Conservation (phyloP, 306 rosid species). For the Sechiopsis laciniata region DNA sequence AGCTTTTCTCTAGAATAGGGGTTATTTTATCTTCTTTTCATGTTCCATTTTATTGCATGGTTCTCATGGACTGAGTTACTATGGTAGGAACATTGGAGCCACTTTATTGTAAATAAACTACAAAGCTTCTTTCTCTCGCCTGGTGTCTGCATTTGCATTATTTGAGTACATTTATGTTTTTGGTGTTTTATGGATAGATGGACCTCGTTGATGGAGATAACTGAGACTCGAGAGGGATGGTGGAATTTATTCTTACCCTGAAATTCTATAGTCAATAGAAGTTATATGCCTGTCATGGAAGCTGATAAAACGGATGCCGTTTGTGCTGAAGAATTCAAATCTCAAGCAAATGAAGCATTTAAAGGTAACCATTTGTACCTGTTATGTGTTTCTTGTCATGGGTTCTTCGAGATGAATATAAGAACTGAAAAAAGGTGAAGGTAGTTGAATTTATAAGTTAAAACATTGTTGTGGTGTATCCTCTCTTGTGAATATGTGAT, state of each 20-base stretch:
- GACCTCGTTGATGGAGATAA: slow-evolving; percentile 16
- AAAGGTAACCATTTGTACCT: slow-evolving; percentile 42
- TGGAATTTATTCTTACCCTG: background rate
- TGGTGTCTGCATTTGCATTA: background rate
- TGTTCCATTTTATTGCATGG: background rate
- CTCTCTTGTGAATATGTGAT: background rate
- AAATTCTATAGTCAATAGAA: slow-evolving; percentile 18
- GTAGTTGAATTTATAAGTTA: background rate
- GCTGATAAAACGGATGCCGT: slow-evolving; percentile 39
- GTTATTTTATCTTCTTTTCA: background rate
- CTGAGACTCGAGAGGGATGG: slow-evolving; percentile 4
- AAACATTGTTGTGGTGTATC: background rate
- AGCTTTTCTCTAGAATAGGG: background rate
- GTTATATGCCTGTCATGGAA: slow-evolving; percentile 53
- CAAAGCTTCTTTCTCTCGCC: background rate
- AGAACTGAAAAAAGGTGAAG: background rate
- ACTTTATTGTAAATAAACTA: background rate
- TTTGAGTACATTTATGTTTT: background rate
- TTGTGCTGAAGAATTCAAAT: slow-evolving; percentile 78
- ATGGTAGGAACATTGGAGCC: background rate
- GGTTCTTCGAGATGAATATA: slow-evolving; percentile 2
- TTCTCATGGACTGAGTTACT: background rate
- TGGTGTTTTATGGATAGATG: slow-evolving; percentile 17
- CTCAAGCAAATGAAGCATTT: slow-evolving; percentile 84
- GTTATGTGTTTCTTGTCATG: background rate